A percentile compares a stretch with the other conserved stretches of the same genome.
phyloP scores from a whole-genome alignment of 2,329 filamentous ascomycete species.

The Ophiocordyceps sinensis region DNA sequence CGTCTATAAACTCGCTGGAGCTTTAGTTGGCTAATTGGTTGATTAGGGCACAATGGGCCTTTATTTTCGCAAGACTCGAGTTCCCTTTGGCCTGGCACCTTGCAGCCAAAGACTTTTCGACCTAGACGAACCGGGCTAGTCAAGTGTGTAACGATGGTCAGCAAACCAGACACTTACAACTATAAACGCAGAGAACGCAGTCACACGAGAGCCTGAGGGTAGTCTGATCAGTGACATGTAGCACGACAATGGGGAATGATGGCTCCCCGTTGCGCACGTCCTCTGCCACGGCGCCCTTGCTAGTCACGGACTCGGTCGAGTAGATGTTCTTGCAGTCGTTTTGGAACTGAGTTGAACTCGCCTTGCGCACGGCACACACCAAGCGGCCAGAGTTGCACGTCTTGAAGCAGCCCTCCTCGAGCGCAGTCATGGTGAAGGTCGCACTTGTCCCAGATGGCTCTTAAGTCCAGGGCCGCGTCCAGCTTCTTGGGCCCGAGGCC shows the following conservation, averaged over 20 bases:
- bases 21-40: no score
- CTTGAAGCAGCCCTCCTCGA: conserved; percentile 17
- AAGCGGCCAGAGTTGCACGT: conserved; percentile 18
- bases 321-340: conserved; percentile 8
- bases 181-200: no score
- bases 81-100: no score
- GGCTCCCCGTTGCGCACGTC: conserved; percentile 6
- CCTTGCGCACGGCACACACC: conserved; percentile 18
- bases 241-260: conserved; percentile 5
- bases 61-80: no score
- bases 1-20: no score
- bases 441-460: conserved; percentile 13
- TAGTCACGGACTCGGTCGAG: conserved; percentile 4
- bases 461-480: conserved; percentile 7
- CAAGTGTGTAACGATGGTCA: no score
- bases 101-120: no score
- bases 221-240: no score
- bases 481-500: background rate
- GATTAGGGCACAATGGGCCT: no score
- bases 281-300: conserved; percentile 5
- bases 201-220: no score
- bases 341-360: conserved; percentile 2
- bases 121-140: no score
- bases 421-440: conserved; percentile 14
- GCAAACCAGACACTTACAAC: no score